Percentiles rank a stretch among this genome's conserved stretches.
phyloP scores from a whole-genome alignment of 2,329 filamentous ascomycete species.

The Ploettnerulaceae sp. region DNA sequence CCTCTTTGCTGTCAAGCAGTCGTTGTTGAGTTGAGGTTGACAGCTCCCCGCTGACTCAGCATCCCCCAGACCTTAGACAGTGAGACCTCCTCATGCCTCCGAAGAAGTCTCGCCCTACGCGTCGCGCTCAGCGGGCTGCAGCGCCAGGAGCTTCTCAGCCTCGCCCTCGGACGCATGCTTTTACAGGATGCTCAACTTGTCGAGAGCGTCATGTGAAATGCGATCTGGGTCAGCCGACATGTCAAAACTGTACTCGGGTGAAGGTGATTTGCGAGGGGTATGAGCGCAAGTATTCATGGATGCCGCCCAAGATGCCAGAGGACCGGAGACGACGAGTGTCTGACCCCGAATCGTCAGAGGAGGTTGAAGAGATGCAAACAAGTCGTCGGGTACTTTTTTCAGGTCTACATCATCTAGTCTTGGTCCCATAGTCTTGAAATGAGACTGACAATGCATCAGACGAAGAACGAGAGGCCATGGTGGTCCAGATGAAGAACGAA shows the following conservation, averaged over 20 bases:
- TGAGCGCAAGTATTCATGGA: slow-evolving; percentile 15
- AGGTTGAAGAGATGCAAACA: slow-evolving; percentile 10
- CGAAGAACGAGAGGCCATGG: slow-evolving; percentile 13
- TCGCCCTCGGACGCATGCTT: slow-evolving; percentile 16
- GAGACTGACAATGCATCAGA: slow-evolving; percentile 2
- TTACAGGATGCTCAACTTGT: slow-evolving; percentile 18
- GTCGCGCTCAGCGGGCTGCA: neutral
- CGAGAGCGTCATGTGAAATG: slow-evolving; percentile 20
- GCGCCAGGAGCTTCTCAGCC: slow-evolving; percentile 1
- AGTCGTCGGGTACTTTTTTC: slow-evolving; percentile 14
- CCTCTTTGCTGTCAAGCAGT: slow-evolving; percentile 7
- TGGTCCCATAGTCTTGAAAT: no score
- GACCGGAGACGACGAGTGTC: slow-evolving; percentile 3
- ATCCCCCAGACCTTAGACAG: no score
- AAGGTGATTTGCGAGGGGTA: slow-evolving; percentile 17
- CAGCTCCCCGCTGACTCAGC: neutral
- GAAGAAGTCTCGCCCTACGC: neutral
- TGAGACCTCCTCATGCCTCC: neutral
- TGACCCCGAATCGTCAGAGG: neutral
- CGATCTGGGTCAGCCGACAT: slow-evolving; percentile 14
- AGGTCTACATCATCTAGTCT: neutral
- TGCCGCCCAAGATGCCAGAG: slow-evolving; percentile 7
- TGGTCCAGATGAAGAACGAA: slow-evolving; percentile 13
- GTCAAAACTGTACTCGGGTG: slow-evolving; percentile 13
- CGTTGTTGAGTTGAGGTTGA: neutral